Percentiles rank a stretch among this genome's conserved stretches.
phyloP scores from a whole-genome alignment of 495 filamentous ascomycete genomes.

The Penicillium antarcticum region DNA sequence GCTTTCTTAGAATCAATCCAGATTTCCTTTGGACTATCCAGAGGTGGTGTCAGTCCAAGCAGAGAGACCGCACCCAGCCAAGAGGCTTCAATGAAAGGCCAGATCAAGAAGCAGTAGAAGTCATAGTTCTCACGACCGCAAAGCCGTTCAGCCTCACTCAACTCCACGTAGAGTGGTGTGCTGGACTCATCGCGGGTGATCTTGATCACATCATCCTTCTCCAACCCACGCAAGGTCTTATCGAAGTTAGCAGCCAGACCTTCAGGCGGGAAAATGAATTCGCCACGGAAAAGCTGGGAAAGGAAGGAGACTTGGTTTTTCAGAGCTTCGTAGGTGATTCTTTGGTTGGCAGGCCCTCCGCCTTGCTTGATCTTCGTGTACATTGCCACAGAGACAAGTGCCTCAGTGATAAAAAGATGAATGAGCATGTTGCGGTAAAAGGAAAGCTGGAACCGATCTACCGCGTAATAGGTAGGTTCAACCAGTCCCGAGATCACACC shows the following conservation, averaged over 20 bases:
- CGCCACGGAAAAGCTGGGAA: conserved; percentile 87
- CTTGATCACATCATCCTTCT: conserved; percentile 75
- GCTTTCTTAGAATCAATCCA: conserved; percentile 78
- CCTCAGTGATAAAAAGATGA: conserved; percentile 91
- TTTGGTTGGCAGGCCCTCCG: conserved; percentile 74
- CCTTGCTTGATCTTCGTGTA: conserved; percentile 88
- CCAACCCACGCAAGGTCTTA: conserved; percentile 70
- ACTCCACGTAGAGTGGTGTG: conserved; percentile 60
- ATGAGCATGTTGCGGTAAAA: conserved; percentile 99
- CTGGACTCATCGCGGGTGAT: conserved; percentile 56
- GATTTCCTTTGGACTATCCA: conserved; percentile 53
- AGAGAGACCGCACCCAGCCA: conserved; percentile 90
- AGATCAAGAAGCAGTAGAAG: conserved; percentile 97
- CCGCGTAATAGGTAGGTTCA: conserved; percentile 88
- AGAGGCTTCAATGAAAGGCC: conserved; percentile 91
- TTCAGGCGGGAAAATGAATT: conserved; percentile 93
- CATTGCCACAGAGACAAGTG: conserved; percentile 82
- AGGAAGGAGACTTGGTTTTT: conserved; percentile 80
- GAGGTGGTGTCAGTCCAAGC: conserved; percentile 77
- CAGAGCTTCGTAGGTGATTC: conserved; percentile 69
- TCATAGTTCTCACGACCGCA: conserved; percentile 90
- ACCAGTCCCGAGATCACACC: conserved; percentile 72
- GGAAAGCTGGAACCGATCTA: conserved; percentile 92
- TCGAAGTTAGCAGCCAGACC: conserved; percentile 76
- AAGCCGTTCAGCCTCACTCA: conserved; percentile 71